Evolutionary conservation across 106 monocot genomes (phyloP), one percentile per base, ranked within the genome.

Genomic region (Dioscorea zingiberensis): DNA sequence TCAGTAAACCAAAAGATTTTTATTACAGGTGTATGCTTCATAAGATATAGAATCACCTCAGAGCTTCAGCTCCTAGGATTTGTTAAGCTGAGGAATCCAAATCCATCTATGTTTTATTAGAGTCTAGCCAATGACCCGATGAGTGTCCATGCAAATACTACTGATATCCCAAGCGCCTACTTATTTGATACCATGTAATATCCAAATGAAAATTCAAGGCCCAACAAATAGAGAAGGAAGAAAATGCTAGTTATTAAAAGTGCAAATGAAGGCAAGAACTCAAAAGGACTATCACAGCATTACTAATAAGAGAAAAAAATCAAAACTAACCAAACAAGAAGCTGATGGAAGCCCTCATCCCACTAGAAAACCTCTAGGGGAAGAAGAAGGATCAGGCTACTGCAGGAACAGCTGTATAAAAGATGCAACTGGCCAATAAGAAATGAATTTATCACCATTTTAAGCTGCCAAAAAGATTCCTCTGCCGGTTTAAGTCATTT

Each of bases 11-110:
- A 13, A 1, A 51, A 8, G 19, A 51, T n/a, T 13, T 67, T 26
- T 18, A 27, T 48, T 5, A n/a, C n/a, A n/a, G 16, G n/a, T 22
- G 32, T 51, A 27, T 59, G 22, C 21, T n/a, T n/a, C n/a, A n/a
- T 68, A 71, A 21, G 18, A 72, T n/a, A 24, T 9, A 67, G 29
- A n/a, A 56, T 32, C 55, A 95, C 97, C 97, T 92, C 69, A 98
- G 64, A 81, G 97, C 88, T 84, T 98, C 97, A 63, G 84, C 86
- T 30, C 97, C 97, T 57, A 98, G 58, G 29, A 98, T 98, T 71
- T 93, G 92, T 55, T 98, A 92, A 44, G 27, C 97, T 92, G 97
- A 66, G 97, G 97, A 78, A 98, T 98, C 97, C 97, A n/a, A n/a
- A 98, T 63, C 97, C 97, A 84, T 98, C 92, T 17, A 84, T 26